Evolutionary conservation across 164 flowering plant genomes (phyloP).

Genomic region (Macadamia tetraphylla): DNA sequence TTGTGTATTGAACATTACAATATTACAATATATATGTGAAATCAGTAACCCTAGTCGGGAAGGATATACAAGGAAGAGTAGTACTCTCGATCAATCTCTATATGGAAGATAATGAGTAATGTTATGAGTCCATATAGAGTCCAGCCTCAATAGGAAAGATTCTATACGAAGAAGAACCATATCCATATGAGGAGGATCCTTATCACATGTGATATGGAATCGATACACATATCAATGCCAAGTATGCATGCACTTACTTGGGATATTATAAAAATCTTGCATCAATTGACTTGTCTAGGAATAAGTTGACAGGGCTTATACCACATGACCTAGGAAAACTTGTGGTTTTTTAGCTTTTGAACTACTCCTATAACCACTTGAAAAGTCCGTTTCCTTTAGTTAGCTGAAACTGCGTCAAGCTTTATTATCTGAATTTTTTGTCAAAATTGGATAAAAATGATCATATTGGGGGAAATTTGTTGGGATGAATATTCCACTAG

Average conservation of each 20-base stretch:
- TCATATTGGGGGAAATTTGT: constrained; percentile 57
- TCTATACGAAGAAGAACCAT: too few species aligned
- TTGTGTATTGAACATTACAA: too few species aligned
- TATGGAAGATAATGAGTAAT: too few species aligned
- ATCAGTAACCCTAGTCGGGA: too few species aligned
- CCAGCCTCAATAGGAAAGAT: too few species aligned
- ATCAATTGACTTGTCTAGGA: not conserved
- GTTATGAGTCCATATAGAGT: too few species aligned
- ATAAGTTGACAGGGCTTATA: constrained; percentile 33
- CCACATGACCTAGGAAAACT: constrained; percentile 42
- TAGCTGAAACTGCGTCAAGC: constrained; percentile 27
- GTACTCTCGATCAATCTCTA: too few species aligned
- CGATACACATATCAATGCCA: too few species aligned
- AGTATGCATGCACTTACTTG: constrained; percentile 1
- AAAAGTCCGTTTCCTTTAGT: constrained; percentile 40
- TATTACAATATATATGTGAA: too few species aligned
- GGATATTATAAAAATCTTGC: constrained; percentile 30
- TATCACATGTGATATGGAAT: too few species aligned
- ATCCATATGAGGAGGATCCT: too few species aligned
- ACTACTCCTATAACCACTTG: constrained; percentile 37
- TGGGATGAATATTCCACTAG: constrained; percentile 47
- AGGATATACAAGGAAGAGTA: too few species aligned
- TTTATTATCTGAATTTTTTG: constrained; percentile 30
- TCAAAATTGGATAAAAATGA: constrained; percentile 33
- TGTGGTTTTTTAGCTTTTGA: constrained; percentile 19